These are phyloP conservation scores for Phytophthora pini DNA, from an alignment of 352 stramenopile species.

Conservation along the genomic window DNA sequence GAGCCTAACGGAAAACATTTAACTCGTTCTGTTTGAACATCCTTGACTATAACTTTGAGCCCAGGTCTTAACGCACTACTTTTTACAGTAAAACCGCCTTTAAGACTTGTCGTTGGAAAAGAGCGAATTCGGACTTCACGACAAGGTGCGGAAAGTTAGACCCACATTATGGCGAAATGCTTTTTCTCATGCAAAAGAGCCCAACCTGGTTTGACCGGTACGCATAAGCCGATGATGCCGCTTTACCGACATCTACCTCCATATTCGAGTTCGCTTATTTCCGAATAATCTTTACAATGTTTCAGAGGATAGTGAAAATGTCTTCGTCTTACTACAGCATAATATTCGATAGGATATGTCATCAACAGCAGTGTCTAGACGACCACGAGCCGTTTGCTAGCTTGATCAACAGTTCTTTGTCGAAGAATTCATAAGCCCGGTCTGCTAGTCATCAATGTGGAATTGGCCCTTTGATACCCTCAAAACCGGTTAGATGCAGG, in stretches of 20 bases:
- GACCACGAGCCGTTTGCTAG: not conserved
- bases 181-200: not conserved
- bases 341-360: too few relatives aligned
- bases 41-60: too few relatives aligned
- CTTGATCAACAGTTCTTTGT: too few relatives aligned
- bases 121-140: not conserved
- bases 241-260: slow-evolving; percentile 11
- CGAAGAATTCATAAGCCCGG: not conserved
- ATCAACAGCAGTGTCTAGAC: too few relatives aligned
- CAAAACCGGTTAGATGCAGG: not conserved
- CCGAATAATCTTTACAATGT: not conserved
- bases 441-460: not conserved
- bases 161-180: too few relatives aligned
- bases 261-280: not conserved
- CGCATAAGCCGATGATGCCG: slow-evolving; percentile 17
- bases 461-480: not conserved
- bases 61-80: too few relatives aligned
- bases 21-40: not conserved
- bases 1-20: too few relatives aligned
- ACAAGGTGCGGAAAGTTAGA: not conserved
- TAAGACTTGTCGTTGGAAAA: too few relatives aligned
- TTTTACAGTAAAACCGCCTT: too few relatives aligned
- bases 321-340: too few relatives aligned
- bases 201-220: slow-evolving; percentile 3
- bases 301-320: not conserved